Evolutionary conservation across 192 early-diverging fungal genomes (phyloP), one percentile per base, ranked within the genome.

Genomic region (Gigaspora rosea): DNA sequence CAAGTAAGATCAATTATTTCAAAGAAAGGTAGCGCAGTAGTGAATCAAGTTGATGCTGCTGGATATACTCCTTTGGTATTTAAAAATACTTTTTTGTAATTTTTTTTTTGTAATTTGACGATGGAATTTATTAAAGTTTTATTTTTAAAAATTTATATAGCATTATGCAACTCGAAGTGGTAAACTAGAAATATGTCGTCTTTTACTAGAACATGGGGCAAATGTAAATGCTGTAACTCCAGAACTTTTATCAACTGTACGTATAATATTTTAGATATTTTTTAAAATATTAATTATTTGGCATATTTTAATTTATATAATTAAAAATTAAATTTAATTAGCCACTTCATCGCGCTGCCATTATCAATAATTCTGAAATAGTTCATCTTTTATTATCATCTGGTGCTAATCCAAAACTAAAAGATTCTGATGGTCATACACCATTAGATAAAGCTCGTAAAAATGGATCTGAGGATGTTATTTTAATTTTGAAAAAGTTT

Each of bases 51-150:
- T 13, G 72, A 74, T 62, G 46, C 18, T 10, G 46, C 72, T n/a
- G 72, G 72, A 61, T 74, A 74, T 47, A 46, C 54, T 32, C 58
- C 72, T 35, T 74, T 74, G 57, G 72, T 74, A 48, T 33, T 20
- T 41, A n/a, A 36, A 20, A 20, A 51, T 15, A 56, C 3, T 71
- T 49, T 33, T 18, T 52, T 71, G 22, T 20, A 27, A 7, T 49
- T 56, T 16, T 8, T 22, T 5, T 52, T 33, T 41, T 41, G 2
- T 7, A 41, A 41, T 41, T 41, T 41, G 3, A 41, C 41, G 7
- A 41, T 41, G 41, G 51, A 33, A 12, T 32, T 13, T 8, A 18
- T 20, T 52, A 50, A 33, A 48, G 36, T 47, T 47, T 4, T 16
- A 32, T 9, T 12, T 49, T 32, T 11, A 20, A 6, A 18, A 8